phyloP scores from a whole-genome alignment of 306 rosid species.

The Carpinus fangiana region DNA sequence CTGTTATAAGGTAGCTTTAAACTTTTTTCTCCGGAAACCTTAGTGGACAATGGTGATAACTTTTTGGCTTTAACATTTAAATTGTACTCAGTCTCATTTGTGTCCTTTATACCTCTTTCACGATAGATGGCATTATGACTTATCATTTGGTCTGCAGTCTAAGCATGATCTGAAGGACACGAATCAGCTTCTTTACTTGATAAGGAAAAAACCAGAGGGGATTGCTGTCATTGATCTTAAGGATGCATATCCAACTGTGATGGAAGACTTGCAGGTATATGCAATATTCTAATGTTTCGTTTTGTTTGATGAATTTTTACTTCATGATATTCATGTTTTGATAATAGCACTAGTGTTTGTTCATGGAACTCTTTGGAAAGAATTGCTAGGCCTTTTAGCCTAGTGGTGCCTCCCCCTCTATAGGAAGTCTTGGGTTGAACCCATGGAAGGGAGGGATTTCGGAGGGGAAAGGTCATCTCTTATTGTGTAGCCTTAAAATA shows the following conservation, averaged over 20 bases:
- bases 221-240: slow-evolving; percentile 83
- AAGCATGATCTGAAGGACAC: slow-evolving; percentile 79
- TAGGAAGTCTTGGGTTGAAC: neutral
- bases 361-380: neutral
- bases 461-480: neutral
- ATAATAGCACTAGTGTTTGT: neutral
- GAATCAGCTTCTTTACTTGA: slow-evolving; percentile 62
- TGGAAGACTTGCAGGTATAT: slow-evolving; percentile 91
- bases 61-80: slow-evolving; percentile 16
- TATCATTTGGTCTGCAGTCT: slow-evolving; percentile 56
- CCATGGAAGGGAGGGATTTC: neutral
- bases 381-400: neutral
- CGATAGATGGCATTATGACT: slow-evolving; percentile 32
- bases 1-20: slow-evolving; percentile 73
- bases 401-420: neutral
- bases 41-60: neutral
- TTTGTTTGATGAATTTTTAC: slow-evolving; percentile 10
- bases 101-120: slow-evolving; percentile 11
- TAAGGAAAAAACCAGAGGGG: slow-evolving; percentile 88
- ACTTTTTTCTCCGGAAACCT: neutral
- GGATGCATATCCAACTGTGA: slow-evolving; percentile 63
- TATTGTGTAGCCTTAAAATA: neutral
- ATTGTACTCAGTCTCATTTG: neutral
- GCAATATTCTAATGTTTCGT: slow-evolving; percentile 6
- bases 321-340: neutral